phyloP scores from a whole-genome alignment of 2,329 filamentous ascomycete species.

The Aspergillus viridinutans region DNA sequence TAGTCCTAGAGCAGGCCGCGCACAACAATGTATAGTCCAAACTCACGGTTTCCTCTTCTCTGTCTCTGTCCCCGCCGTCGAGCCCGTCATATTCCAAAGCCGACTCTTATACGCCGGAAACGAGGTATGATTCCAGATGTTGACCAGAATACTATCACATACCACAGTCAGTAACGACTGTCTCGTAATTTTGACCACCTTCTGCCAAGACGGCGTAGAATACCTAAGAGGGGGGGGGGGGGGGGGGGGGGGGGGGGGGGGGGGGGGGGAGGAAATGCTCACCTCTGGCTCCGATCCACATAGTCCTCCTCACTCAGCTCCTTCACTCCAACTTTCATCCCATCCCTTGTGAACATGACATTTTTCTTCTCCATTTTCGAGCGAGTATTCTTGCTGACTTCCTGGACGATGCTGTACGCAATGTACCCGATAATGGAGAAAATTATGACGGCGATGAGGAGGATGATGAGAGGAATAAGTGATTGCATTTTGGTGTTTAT shows the following conservation, averaged over 20 bases:
- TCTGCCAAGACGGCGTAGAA: not conserved
- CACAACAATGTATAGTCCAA: not conserved
- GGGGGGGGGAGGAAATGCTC: constrained; percentile 4
- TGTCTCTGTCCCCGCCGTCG: constrained; percentile 14
- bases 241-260: not conserved
- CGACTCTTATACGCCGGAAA: constrained; percentile 46
- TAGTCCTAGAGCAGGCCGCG: not conserved
- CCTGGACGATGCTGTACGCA: constrained; percentile 55
- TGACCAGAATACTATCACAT: constrained; percentile 41
- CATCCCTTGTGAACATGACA: constrained; percentile 56
- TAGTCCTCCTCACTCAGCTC: constrained; percentile 55
- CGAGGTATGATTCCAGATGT: constrained; percentile 47
- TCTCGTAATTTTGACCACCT: not conserved
- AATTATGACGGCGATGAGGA: constrained; percentile 50
- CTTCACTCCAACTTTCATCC: constrained; percentile 58
- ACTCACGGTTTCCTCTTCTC: constrained; percentile 27
- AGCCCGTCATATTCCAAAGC: constrained; percentile 36
- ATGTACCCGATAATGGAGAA: constrained; percentile 53
- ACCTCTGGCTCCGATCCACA: constrained; percentile 57
- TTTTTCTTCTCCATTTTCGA: constrained; percentile 63
- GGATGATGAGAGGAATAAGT: constrained; percentile 54
- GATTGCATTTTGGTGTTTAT: constrained; percentile 21
- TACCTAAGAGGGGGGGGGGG: not conserved
- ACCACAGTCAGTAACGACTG: not conserved
- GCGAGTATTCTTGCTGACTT: constrained; percentile 54